Evolutionary conservation across 805 yeast species (phyloP).

Genomic region (Wickerhamomyces rabaulensis): DNA sequence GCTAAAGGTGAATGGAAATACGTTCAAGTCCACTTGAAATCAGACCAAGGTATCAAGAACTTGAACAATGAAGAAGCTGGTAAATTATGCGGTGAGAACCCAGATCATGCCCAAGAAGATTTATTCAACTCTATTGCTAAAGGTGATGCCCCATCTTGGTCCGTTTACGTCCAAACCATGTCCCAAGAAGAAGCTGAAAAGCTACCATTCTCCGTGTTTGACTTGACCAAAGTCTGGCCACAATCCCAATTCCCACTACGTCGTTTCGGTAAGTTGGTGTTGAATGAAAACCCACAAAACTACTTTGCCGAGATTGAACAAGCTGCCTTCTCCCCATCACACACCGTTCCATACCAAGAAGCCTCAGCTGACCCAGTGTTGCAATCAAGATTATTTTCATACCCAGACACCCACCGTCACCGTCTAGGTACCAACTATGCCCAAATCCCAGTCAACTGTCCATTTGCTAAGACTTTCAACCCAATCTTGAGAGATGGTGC

Average conservation of each 20-base stretch:
- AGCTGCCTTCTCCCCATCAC: conserved; percentile 81
- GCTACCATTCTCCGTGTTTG: conserved; percentile 78
- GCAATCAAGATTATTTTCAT: conserved; percentile 76
- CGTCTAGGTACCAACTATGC: conserved; percentile 70
- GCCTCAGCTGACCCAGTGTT: conserved; percentile 81
- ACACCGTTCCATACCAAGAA: conserved; percentile 80
- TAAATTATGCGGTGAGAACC: conserved; percentile 65
- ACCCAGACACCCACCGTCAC: conserved; percentile 83
- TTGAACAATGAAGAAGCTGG: conserved; percentile 57
- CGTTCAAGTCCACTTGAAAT: conserved; percentile 69
- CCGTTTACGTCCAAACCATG: conserved; percentile 81
- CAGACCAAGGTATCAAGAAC: conserved; percentile 57
- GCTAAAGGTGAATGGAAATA: conserved; percentile 71
- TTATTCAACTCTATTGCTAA: conserved; percentile 71
- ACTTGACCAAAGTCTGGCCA: conserved; percentile 91
- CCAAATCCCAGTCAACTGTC: conserved; percentile 89
- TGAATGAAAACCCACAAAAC: conserved; percentile 81
- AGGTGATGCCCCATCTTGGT: conserved; percentile 82
- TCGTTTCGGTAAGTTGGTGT: conserved; percentile 71
- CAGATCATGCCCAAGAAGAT: conserved; percentile 79
- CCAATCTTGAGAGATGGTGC: conserved; percentile 85
- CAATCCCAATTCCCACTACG: conserved; percentile 82
- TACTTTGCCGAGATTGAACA: conserved; percentile 87
- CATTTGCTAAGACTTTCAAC: conserved; percentile 51
- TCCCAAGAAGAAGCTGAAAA: conserved; percentile 73